Evolutionary conservation across 1,139 yeast genomes (phyloP).

Genomic region (Lodderomyces oxycetoniae): DNA sequence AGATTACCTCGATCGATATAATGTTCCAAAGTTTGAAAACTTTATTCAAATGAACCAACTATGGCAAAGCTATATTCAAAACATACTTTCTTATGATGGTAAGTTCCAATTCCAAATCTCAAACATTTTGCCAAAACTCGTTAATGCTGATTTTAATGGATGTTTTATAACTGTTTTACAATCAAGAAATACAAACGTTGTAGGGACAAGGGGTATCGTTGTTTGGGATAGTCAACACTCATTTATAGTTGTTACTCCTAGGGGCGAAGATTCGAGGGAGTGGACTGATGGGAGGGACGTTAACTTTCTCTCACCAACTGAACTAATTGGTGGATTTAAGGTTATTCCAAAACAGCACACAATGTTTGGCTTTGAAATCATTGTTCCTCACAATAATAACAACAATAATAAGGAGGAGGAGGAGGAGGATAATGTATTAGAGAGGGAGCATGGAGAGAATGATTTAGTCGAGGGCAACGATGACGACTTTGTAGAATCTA

Average conservation of each 20-base stretch:
- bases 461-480: not conserved
- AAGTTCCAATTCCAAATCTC: slow-evolving; percentile 5
- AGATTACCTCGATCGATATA: slow-evolving; percentile 27
- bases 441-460: not conserved
- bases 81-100: slow-evolving; percentile 39
- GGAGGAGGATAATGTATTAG: too few relatives aligned
- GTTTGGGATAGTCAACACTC: slow-evolving; percentile 82
- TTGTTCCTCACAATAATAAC: slow-evolving; percentile 19
- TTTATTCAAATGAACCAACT: slow-evolving; percentile 49
- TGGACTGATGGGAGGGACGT: slow-evolving; percentile 13
- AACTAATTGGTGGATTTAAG: slow-evolving; percentile 48
- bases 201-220: slow-evolving; percentile 74
- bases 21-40: slow-evolving; percentile 49
- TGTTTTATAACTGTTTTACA: slow-evolving; percentile 57
- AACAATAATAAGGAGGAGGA: not conserved
- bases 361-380: slow-evolving; percentile 52
- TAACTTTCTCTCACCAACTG: slow-evolving; percentile 20
- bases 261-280: slow-evolving; percentile 34
- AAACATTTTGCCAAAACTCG: slow-evolving; percentile 47
- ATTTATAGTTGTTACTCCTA: slow-evolving; percentile 60
- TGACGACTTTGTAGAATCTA: slow-evolving; percentile 18
- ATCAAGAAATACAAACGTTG: slow-evolving; percentile 51
- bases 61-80: slow-evolving; percentile 61
- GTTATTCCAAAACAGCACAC: slow-evolving; percentile 59
- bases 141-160: slow-evolving; percentile 85